A percentile compares a stretch with the other conserved stretches of the same genome.
Conservation (phyloP, 2,329 filamentous ascomycete genomes). For the Phyllosticta citrichinensis region DNA sequence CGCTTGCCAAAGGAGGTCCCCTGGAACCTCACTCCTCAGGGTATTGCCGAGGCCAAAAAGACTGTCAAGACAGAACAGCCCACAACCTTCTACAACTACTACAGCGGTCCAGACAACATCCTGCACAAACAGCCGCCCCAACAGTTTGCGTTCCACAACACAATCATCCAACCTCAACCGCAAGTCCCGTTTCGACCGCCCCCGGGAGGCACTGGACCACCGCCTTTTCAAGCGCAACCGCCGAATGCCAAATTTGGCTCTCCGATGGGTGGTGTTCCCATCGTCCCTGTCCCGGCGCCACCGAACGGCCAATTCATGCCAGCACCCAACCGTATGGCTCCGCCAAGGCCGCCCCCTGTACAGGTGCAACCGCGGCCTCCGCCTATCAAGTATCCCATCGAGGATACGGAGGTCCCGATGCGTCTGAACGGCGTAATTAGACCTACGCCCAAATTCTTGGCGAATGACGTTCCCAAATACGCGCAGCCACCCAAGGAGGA, state of each 20-base stretch:
- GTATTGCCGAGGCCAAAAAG: slow-evolving; percentile 44
- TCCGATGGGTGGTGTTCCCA: neutral
- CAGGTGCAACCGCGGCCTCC: slow-evolving; percentile 40
- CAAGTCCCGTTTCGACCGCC: slow-evolving; percentile 1
- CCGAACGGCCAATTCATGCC: slow-evolving; percentile 5
- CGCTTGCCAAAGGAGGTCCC: slow-evolving; percentile 83
- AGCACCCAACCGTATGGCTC: neutral
- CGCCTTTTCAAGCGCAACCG: slow-evolving; percentile 1
- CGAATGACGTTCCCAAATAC: slow-evolving; percentile 44
- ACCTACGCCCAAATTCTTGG: slow-evolving; percentile 69
- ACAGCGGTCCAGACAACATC: neutral
- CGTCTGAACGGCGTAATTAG: slow-evolving; percentile 53
- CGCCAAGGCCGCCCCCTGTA: slow-evolving; percentile 14
- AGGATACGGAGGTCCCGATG: slow-evolving; percentile 75
- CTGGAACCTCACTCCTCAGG: slow-evolving; percentile 25
- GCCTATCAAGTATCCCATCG: slow-evolving; percentile 85
- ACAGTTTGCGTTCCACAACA: slow-evolving; percentile 1
- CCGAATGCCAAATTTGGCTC: neutral
- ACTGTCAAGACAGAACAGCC: slow-evolving; percentile 42
- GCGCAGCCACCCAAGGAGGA: slow-evolving; percentile 28
- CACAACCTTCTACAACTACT: slow-evolving; percentile 10
- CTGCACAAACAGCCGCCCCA: slow-evolving; percentile 6
- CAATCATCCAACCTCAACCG: neutral
- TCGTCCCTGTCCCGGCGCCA: neutral
- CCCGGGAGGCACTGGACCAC: slow-evolving; percentile 1